Base-by-base conservation (phyloP, 306 rosid species). In the Alnus glutinosa region DNA sequence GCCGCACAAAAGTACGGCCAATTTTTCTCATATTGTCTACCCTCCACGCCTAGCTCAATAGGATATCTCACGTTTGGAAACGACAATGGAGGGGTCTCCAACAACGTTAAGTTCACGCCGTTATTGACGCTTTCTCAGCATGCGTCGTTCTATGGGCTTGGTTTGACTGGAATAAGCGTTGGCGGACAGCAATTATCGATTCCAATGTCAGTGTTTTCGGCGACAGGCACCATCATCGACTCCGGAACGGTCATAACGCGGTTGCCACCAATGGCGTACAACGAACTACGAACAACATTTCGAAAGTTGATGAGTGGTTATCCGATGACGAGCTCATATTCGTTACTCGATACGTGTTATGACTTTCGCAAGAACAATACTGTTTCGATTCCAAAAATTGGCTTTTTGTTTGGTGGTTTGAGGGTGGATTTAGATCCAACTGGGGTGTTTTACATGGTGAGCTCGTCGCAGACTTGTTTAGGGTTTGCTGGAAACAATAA, bases 161-260 rank as follows among this genome's bases (percentile, higher is more conserved):
- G 81, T 51, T 42, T 89, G 0, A 8, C 75, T 2, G 91, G 88
- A 2, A 83, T 94, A 39, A 23, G 71, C 15, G 84, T 94, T 5
- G 80, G 55, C 0, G 93, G 91, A 4, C 7, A 15, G 7, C 77
- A 51, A 1, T 55, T 94, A 11, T 62, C 91, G 0, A 64, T 87
- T 2, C 51, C 92, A 7, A 7, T 87, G 2, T 70, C 90, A 7
- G 72, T 82, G 0, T 93, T 89, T 75, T 80, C 90, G 30, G 0
- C 81, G 0, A 70, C 89, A 0, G 94, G 97, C 7, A 64, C 85
- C 15, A 82, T 93, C 30, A 89, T 93, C 4, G 98, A 93, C 77
- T 90, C 98, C 2, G 98, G 97, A 34, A 91, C 98, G 2, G 94
- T 91, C 4, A 87, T 93, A 75, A 55, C 94, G 0, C 83, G 93